A percentile compares a stretch with the other conserved stretches of the same genome.
phyloP scores from a whole-genome alignment of 1,139 yeast genomes.

The Suhomyces wounanorum region DNA sequence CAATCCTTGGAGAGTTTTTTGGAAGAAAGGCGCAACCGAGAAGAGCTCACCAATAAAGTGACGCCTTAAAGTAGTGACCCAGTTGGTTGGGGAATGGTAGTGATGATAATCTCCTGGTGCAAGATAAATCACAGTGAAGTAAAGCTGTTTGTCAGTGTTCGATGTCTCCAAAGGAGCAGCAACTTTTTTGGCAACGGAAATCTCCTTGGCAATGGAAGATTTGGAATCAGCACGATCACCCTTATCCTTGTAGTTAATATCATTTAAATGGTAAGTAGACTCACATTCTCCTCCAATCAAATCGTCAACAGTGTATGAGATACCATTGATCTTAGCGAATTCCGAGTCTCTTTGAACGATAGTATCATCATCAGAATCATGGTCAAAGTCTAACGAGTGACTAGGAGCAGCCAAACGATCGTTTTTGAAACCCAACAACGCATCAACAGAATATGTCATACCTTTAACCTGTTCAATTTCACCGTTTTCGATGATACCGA shows the following conservation, averaged over 20 bases:
- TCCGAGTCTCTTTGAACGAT: conserved; percentile 61
- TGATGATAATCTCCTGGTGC: conserved; percentile 99
- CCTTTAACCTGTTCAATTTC: conserved; percentile 98
- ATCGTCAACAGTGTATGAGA: conserved; percentile 70
- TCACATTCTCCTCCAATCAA: conserved; percentile 55
- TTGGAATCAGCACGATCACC: conserved; percentile 52
- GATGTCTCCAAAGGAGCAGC: conserved; percentile 34
- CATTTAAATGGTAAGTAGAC: conserved; percentile 39
- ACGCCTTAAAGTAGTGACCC: conserved; percentile 93
- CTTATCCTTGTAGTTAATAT: conserved; percentile 55
- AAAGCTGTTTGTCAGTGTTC: conserved; percentile 59
- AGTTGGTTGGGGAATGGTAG: conserved; percentile 92
- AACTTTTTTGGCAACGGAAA: conserved; percentile 46
- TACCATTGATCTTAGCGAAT: conserved; percentile 78
- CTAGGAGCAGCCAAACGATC: conserved; percentile 61
- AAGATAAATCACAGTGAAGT: conserved; percentile 86
- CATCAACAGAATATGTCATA: conserved; percentile 86
- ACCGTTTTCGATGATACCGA: conserved; percentile 81
- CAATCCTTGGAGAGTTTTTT: conserved; percentile 78
- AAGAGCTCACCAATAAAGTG: conserved; percentile 96
- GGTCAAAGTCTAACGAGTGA: conserved; percentile 52
- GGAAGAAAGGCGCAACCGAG: conserved; percentile 97
- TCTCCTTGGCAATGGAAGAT: conserved; percentile 38
- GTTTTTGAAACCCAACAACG: conserved; percentile 71
- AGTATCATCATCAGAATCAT: conserved; percentile 44